Percentiles rank a stretch among this genome's conserved stretches.
Conservation (phyloP, 371 early-diverging fungal species). For the Parasitella parasitica region DNA sequence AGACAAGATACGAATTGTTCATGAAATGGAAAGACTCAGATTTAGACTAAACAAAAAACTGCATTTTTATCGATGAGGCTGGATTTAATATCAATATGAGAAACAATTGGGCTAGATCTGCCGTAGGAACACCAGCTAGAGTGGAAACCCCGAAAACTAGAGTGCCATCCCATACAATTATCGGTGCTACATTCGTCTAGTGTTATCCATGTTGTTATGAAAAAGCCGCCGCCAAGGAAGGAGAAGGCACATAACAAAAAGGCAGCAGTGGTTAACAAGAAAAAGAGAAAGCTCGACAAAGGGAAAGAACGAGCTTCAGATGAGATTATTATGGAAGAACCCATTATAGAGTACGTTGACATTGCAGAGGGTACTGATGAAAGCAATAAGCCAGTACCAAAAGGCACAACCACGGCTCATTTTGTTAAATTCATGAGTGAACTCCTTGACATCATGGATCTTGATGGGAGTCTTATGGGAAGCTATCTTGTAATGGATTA, state of each 20-base stretch:
- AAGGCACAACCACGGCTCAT: conserved; percentile 14
- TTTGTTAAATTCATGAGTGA: conserved; percentile 15
- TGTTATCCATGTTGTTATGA: conserved; percentile 8
- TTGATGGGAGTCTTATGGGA: conserved; percentile 12
- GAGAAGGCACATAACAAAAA: conserved; percentile 10
- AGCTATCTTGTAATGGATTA: conserved; percentile 14
- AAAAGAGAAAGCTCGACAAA: conserved; percentile 15
- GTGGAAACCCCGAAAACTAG: conserved; percentile 5
- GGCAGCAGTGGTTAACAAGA: neutral
- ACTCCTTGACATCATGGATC: conserved; percentile 17
- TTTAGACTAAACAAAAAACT: too few relatives aligned
- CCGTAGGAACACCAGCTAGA: neutral
- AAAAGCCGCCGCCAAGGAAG: conserved; percentile 6
- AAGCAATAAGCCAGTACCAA: conserved; percentile 6
- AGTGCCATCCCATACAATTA: conserved; percentile 11
- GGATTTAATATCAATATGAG: too few relatives aligned
- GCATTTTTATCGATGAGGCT: too few relatives aligned
- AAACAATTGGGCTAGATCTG: too few relatives aligned
- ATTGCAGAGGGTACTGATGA: conserved; percentile 7
- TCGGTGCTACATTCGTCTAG: conserved; percentile 13
- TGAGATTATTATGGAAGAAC: conserved; percentile 13
- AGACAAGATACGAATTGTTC: conserved; percentile 19
- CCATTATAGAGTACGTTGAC: conserved; percentile 19
- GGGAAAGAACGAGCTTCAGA: conserved; percentile 13
- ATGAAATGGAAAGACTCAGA: too few relatives aligned